Conservation (phyloP, 78 protist species). For the Anaeramoeba flamelloides region DNA sequence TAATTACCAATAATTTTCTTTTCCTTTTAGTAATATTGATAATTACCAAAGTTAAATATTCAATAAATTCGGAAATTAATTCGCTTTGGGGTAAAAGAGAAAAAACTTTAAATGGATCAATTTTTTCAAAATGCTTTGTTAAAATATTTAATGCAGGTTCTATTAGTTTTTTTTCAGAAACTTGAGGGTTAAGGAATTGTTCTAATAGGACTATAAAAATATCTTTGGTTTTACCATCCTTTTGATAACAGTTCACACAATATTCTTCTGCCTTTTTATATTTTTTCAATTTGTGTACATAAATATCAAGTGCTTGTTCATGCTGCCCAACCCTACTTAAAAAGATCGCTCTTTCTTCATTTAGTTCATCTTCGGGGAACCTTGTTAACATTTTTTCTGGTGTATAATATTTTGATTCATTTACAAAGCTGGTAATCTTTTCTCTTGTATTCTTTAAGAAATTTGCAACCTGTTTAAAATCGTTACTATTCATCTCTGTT, state of each 20-base stretch:
- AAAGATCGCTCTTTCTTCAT: background rate
- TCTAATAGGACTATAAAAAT: background rate
- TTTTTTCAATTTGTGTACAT: background rate
- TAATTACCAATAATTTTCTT: background rate
- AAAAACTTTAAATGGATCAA: background rate
- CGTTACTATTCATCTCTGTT: background rate
- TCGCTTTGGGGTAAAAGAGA: background rate
- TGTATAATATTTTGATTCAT: background rate
- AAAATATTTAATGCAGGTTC: background rate
- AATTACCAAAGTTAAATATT: background rate
- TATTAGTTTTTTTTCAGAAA: background rate
- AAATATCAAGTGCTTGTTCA: background rate
- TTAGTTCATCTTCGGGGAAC: background rate
- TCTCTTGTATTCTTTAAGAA: background rate
- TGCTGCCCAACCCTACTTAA: background rate
- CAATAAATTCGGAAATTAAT: background rate
- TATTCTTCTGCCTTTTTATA: background rate
- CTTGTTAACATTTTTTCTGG: background rate
- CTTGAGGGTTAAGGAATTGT: background rate
- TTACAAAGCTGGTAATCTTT: background rate
- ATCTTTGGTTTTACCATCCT: background rate
- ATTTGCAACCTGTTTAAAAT: background rate
- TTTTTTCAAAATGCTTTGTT: background rate
- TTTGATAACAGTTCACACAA: background rate
- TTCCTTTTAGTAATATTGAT: background rate